Conservation (phyloP, 179 eudicot genomes). For the Gypsophila paniculata region DNA sequence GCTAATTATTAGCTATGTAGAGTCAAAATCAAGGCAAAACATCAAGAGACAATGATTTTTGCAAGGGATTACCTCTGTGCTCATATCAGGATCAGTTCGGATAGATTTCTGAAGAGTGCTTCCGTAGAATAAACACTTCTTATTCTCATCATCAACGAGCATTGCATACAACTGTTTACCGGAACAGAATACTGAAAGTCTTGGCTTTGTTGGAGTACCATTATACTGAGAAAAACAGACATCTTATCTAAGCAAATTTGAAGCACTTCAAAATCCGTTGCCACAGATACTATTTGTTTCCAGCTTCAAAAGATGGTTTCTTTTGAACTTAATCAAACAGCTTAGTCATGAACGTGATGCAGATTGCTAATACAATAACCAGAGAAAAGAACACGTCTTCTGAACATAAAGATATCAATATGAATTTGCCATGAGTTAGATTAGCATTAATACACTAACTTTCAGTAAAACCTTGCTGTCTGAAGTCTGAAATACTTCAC, state of each 20-base stretch:
- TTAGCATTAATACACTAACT: too few species aligned
- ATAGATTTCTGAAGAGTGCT: constrained; percentile 73
- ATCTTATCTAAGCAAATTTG: not conserved
- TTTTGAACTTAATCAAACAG: not conserved
- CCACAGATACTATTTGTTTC: not conserved
- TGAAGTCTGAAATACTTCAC: not conserved
- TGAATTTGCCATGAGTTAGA: not conserved
- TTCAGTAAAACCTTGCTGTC: not conserved
- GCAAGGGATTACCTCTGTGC: constrained; percentile 46
- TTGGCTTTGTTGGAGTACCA: constrained; percentile 66
- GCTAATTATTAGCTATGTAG: not conserved
- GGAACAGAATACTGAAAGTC: constrained; percentile 92
- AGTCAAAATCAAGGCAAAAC: not conserved
- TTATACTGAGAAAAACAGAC: constrained; percentile 43
- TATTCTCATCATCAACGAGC: constrained; percentile 84
- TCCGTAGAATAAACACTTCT: constrained; percentile 73
- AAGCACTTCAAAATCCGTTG: not conserved
- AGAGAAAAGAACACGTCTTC: not conserved
- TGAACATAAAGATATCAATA: not conserved
- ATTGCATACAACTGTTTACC: constrained; percentile 70
- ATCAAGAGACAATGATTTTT: not conserved
- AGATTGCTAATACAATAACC: not conserved
- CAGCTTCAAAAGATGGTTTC: not conserved
- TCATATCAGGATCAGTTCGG: constrained; percentile 45
- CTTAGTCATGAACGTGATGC: not conserved